Percentiles rank a stretch among this genome's conserved stretches.
Evolutionary conservation across 768 basidiomycete genomes (phyloP).

Genomic region (Collybia sp.): DNA sequence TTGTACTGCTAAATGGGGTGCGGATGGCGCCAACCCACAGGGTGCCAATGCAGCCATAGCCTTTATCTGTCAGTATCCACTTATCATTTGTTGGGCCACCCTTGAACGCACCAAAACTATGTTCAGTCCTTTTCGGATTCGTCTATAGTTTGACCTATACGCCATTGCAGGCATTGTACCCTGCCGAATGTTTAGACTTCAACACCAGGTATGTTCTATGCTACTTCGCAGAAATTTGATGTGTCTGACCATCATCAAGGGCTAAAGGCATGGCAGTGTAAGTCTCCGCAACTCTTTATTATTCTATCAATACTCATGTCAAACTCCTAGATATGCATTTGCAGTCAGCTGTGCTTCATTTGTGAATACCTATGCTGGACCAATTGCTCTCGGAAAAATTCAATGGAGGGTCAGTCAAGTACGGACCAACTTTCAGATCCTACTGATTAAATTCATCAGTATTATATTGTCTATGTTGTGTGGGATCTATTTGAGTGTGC

Average conservation of each 20-base stretch:
- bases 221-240: background rate
- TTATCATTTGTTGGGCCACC: no score
- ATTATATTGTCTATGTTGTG: conserved; percentile 32
- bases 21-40: conserved; percentile 25
- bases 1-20: conserved; percentile 37
- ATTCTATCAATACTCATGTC: background rate
- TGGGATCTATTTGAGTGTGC: conserved; percentile 36
- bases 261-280: conserved; percentile 61
- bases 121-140: conserved; percentile 46
- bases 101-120: conserved; percentile 1
- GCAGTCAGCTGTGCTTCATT: conserved; percentile 39
- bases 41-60: conserved; percentile 41
- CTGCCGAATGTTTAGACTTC: conserved; percentile 50
- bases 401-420: conserved; percentile 25
- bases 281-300: conserved; percentile 20
- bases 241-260: conserved; percentile 15
- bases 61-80: conserved; percentile 32
- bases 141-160: conserved; percentile 53
- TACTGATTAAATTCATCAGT: conserved; percentile 11
- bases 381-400: conserved; percentile 29
- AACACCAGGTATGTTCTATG: conserved; percentile 36
- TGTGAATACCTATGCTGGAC: conserved; percentile 47
- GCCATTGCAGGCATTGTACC: conserved; percentile 54
- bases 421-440: background rate
- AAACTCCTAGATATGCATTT: conserved; percentile 29